A percentile compares a stretch with the other conserved stretches of the same genome.
Conservation (phyloP, 305 asterid genomes). For the Caryopteris hybrid region DNA sequence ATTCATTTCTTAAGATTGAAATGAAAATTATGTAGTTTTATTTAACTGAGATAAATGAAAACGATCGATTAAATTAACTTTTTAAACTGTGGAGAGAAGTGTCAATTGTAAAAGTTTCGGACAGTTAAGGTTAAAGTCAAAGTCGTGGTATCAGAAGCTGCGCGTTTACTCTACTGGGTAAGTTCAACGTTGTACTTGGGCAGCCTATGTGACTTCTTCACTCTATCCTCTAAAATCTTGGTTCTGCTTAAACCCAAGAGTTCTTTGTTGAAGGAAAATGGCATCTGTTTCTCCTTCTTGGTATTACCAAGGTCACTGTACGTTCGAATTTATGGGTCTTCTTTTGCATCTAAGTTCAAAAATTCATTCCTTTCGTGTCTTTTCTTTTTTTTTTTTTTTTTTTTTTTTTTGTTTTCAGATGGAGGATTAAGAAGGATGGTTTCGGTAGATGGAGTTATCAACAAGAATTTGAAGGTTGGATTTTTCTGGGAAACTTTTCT, state of each 20-base stretch:
- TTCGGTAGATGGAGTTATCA: conserved; percentile 30
- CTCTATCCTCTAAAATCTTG: conserved; percentile 20
- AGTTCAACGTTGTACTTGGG: not conserved
- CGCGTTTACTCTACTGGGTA: no score
- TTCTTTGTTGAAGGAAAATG: conserved; percentile 16
- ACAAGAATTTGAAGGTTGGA: conserved; percentile 38
- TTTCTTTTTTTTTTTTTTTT: not conserved
- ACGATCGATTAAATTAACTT: no score
- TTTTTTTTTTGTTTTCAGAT: conserved; percentile 28
- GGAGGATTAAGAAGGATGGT: conserved; percentile 38
- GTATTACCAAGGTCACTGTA: conserved; percentile 37
- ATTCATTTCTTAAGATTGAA: no score
- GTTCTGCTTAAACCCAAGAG: conserved; percentile 20
- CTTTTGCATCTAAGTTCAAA: not conserved
- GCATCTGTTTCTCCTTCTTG: conserved; percentile 37
- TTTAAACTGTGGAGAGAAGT: no score
- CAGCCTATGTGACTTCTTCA: not conserved
- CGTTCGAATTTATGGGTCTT: not conserved
- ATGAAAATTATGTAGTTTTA: no score
- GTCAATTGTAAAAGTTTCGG: no score
- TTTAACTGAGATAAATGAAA: no score
- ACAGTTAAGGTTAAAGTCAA: no score
- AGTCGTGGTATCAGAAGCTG: no score
- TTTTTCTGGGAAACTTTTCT: not conserved
- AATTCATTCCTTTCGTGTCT: no score